These are phyloP conservation scores for Ailanthus altissimus DNA, from an alignment of 345 rosid genomes.

Conservation along the genomic window DNA sequence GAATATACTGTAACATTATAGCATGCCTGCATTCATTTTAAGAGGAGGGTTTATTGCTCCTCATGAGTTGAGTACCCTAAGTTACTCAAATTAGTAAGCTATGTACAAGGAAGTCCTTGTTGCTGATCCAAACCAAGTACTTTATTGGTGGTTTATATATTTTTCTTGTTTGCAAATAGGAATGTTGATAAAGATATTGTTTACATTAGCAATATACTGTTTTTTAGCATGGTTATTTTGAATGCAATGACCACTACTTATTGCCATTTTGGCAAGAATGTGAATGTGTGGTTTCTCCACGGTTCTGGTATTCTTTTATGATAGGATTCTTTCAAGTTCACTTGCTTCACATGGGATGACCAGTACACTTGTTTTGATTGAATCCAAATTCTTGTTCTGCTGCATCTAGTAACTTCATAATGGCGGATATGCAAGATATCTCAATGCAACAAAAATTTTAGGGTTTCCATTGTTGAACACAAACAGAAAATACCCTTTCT, in stretches of 20 bases:
- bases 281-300: slow-evolving; percentile 12
- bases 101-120: neutral
- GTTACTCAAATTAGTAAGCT: neutral
- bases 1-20: neutral
- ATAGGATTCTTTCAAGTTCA: slow-evolving; percentile 23
- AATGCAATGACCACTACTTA: neutral
- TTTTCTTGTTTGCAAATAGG: neutral
- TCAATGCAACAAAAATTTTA: slow-evolving; percentile 21
- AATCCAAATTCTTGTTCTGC: slow-evolving; percentile 30
- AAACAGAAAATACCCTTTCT: slow-evolving; percentile 26
- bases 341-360: slow-evolving; percentile 34
- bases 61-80: neutral
- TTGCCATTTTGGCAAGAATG: neutral
- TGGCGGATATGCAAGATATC: slow-evolving; percentile 29
- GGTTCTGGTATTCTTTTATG: neutral
- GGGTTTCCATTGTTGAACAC: neutral
- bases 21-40: neutral
- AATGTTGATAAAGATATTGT: neutral
- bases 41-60: neutral
- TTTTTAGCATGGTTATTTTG: neutral
- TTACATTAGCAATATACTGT: neutral
- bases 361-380: slow-evolving; percentile 26
- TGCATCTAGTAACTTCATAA: slow-evolving; percentile 27
- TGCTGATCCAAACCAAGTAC: neutral
- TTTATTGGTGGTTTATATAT: neutral